Conservation (phyloP, 495 filamentous ascomycete species). For the Neurospora tetraspora region DNA sequence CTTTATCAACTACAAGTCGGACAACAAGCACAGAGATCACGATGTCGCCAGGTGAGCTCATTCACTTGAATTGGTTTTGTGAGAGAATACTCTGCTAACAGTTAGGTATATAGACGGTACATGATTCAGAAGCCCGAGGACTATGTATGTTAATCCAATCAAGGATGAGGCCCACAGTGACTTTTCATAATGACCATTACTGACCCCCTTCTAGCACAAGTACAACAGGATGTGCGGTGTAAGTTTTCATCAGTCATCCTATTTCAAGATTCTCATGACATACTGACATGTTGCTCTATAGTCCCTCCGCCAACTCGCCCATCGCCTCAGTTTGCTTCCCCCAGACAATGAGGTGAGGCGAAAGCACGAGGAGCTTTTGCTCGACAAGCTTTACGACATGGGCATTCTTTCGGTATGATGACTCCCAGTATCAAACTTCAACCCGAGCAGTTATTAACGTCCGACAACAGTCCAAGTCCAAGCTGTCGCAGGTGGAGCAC, state of each 20-base stretch:
- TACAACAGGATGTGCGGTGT: conserved; percentile 78
- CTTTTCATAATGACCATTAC: not conserved
- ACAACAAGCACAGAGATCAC: conserved; percentile 69
- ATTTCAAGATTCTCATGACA: not conserved
- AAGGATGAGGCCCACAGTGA: conserved; percentile 59
- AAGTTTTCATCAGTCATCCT: not conserved
- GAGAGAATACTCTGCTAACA: not conserved
- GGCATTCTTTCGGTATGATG: conserved; percentile 53
- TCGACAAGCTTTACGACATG: conserved; percentile 87
- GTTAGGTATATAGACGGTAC: conserved; percentile 50
- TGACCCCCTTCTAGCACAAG: conserved; percentile 48
- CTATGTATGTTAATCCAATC: conserved; percentile 13
- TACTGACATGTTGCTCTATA: not conserved
- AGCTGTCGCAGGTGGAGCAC: conserved; percentile 75
- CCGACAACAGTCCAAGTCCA: conserved; percentile 44
- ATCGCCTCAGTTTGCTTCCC: conserved; percentile 60
- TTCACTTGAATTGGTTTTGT: not conserved
- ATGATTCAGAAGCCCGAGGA: conserved; percentile 77
- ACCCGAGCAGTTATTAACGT: not conserved
- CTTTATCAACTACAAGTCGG: conserved; percentile 86
- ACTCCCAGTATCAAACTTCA: not conserved
- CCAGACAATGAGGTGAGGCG: conserved; percentile 63
- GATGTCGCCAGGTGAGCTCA: conserved; percentile 44
- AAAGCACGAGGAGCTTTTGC: conserved; percentile 70
- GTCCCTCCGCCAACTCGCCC: conserved; percentile 75